These are phyloP conservation scores for Fusarium succisae DNA, from an alignment of 2,329 filamentous ascomycete genomes.

Conservation along the genomic window DNA sequence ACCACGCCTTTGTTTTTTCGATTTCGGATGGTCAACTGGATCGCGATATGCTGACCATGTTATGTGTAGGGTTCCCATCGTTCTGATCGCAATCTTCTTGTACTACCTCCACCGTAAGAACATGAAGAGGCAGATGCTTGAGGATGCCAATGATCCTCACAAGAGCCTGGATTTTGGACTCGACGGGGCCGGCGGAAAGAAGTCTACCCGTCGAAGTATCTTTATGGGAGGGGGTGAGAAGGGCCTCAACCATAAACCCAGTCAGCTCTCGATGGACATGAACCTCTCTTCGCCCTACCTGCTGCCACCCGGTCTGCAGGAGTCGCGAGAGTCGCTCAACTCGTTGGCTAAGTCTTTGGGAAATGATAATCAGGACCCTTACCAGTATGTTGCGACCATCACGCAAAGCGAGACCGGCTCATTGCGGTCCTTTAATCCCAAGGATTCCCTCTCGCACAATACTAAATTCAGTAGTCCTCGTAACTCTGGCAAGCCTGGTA, in stretches of 20 bases:
- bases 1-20: not conserved
- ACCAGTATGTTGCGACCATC: constrained; percentile 71
- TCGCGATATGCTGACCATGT: constrained; percentile 28
- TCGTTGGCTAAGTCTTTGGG: constrained; percentile 82
- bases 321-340: constrained; percentile 86
- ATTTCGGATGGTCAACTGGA: not conserved
- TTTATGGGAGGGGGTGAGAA: constrained; percentile 65
- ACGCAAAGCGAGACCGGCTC: constrained; percentile 66
- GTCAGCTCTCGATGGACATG: constrained; percentile 76
- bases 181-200: constrained; percentile 52
- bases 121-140: constrained; percentile 72
- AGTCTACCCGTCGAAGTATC: constrained; percentile 47
- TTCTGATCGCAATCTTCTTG: constrained; percentile 72
- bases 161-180: constrained; percentile 94
- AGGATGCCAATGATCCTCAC: constrained; percentile 88
- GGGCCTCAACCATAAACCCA: constrained; percentile 51
- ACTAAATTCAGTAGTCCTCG: constrained; percentile 54
- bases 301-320: constrained; percentile 82
- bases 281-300: constrained; percentile 87
- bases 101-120: constrained; percentile 83
- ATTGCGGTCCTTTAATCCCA: constrained; percentile 59
- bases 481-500: constrained; percentile 43
- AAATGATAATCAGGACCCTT: constrained; percentile 83
- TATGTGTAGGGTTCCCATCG: constrained; percentile 75
- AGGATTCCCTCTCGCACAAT: constrained; percentile 58